Percentiles rank a stretch among this genome's conserved stretches.
phyloP scores from a whole-genome alignment of 768 basidiomycete genomes.

The Leccinum incarnatum region DNA sequence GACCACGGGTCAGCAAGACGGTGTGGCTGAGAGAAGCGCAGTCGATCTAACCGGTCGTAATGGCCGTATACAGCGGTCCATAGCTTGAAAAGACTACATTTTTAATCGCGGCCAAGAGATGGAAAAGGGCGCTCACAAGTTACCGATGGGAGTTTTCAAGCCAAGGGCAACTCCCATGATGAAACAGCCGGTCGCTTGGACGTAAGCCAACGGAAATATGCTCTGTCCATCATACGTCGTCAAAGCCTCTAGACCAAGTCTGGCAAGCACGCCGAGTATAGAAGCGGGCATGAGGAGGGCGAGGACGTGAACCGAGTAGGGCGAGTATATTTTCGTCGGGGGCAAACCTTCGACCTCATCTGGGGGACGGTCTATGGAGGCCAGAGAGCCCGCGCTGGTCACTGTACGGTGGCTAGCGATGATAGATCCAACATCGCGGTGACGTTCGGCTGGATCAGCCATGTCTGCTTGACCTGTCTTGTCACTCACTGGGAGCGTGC shows the following conservation, averaged over 20 bases:
- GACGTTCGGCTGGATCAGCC: slow-evolving; percentile 7
- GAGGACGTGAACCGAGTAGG: slow-evolving; percentile 62
- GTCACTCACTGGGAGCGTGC: background rate
- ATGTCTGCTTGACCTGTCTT: background rate
- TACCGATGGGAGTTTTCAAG: slow-evolving; percentile 68
- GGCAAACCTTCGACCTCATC: slow-evolving; percentile 33
- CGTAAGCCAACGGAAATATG: slow-evolving; percentile 82
- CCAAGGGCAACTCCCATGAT: slow-evolving; percentile 83
- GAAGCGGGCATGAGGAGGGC: slow-evolving; percentile 75
- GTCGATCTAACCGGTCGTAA: slow-evolving; percentile 68
- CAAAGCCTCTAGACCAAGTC: slow-evolving; percentile 76
- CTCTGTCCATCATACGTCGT: slow-evolving; percentile 68
- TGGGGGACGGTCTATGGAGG: slow-evolving; percentile 42
- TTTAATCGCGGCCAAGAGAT: slow-evolving; percentile 4
- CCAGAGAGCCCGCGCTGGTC: slow-evolving; percentile 38
- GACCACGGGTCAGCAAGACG: background rate
- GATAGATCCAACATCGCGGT: slow-evolving; percentile 32
- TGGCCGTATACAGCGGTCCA: slow-evolving; percentile 81
- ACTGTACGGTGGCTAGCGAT: slow-evolving; percentile 35
- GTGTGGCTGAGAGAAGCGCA: background rate
- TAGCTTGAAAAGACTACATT: slow-evolving; percentile 50
- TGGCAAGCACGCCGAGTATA: slow-evolving; percentile 81
- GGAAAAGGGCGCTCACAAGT: slow-evolving; percentile 54
- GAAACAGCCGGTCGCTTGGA: slow-evolving; percentile 84
- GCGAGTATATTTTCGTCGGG: slow-evolving; percentile 40